Conservation (phyloP, 2,329 filamentous ascomycete species). For the Penicillium sp. region DNA sequence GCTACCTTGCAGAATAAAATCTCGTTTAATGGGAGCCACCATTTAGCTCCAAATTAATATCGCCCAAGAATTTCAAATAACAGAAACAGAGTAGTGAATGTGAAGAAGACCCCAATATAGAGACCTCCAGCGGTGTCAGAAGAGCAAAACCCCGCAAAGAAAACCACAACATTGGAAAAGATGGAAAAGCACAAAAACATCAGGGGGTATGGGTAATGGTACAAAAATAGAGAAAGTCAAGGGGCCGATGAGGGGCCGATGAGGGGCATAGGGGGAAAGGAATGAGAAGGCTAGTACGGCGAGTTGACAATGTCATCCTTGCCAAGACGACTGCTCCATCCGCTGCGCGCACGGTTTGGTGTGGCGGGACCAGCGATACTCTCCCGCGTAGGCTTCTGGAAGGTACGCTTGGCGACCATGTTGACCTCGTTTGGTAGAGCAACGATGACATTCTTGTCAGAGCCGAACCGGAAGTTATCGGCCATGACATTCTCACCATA, state of each 20-base stretch:
- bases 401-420: conserved; percentile 84
- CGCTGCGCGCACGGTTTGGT: conserved; percentile 41
- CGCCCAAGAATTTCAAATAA: neutral
- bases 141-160: conserved; percentile 1
- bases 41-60: neutral
- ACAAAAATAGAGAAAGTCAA: conserved; percentile 20
- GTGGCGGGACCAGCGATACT: conserved; percentile 71
- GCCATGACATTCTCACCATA: conserved; percentile 95
- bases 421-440: conserved; percentile 96
- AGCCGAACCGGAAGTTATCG: conserved; percentile 96
- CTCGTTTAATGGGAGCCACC: neutral
- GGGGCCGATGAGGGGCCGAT: too few species aligned
- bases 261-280: neutral
- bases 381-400: conserved; percentile 87
- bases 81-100: neutral
- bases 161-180: conserved; percentile 1
- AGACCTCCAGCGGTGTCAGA: neutral
- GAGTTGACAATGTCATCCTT: conserved; percentile 82
- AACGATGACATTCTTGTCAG: conserved; percentile 97
- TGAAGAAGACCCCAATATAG: too few species aligned
- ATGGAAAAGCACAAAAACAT: conserved; percentile 18
- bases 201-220: conserved; percentile 33
- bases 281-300: conserved; percentile 50
- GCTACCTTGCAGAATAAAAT: neutral
- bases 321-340: conserved; percentile 54